Evolutionary conservation across 108 stramenopile genomes (phyloP), one percentile per base, ranked within the genome.

Genomic region (Skeletonema potamos): DNA sequence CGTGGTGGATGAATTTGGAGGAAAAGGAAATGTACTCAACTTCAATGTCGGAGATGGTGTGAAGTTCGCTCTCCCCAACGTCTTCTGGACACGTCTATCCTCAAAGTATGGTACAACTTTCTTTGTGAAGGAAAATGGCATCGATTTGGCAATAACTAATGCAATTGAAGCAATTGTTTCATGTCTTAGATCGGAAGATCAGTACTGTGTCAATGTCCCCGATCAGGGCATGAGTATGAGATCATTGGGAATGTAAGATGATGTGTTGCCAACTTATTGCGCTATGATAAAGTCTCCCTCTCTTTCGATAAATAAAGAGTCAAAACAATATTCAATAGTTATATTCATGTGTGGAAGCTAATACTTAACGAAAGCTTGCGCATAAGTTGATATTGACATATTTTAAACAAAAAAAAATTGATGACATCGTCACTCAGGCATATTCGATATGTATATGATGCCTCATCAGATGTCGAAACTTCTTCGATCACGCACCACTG

Each of bases 31-130:
- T 68, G 86, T 89, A 12, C 69, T 94, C 54, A 94, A 94, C 75
- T 94, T 94, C 51, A 94, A 94, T 72, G 93, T 94, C 3, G 93
- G 93, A 27, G 93, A 92, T 64, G 91, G 89, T 43, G 79, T 88
- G n/a, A 89, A 92, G 55, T 83, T 92, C 68, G 89, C 85, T 17
- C 76, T 94, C 18, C 93, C 93, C 2, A 94, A 94, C 64, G 86
- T 94, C 10, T 94, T 94, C 62, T 94, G 93, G 93, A 94, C 89
- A 13, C 82, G 93, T 27, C 79, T 94, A 17, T 63, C 82, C 3
- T 77, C 79, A 58, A 92, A 91, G 51, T 94, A 90, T 69, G 93
- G 93, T 72, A 92, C 85, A 11, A 89, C 89, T 10, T 94, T 92
- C 59, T 94, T 79, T 66, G 93, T 94, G 17, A 83, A 68, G 29